Evolutionary conservation across 164 flowering plant genomes (phyloP).

Genomic region (Umbilicus rupestris): DNA sequence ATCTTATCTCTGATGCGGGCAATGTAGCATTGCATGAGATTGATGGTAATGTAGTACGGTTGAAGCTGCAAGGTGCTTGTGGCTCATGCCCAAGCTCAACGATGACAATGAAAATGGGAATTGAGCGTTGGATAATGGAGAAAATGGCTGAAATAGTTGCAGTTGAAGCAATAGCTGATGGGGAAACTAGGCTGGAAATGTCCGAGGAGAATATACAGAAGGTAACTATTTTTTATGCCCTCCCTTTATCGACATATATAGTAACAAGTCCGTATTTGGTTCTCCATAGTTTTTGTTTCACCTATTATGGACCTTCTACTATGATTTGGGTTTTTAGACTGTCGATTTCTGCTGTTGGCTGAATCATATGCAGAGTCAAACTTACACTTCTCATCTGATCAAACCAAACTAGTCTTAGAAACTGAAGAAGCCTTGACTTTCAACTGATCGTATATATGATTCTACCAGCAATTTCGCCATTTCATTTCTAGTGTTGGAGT

Average conservation of each 20-base stretch:
- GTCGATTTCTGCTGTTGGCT: background rate
- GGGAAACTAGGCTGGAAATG: constrained; percentile 85
- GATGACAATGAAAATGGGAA: constrained; percentile 91
- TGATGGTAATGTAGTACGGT: constrained; percentile 80
- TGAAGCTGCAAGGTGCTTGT: constrained; percentile 96
- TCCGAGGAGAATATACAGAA: constrained; percentile 87
- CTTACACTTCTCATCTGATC: background rate
- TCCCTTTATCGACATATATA: background rate
- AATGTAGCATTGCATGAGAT: constrained; percentile 91
- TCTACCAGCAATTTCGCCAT: background rate
- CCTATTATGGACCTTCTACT: background rate
- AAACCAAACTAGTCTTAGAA: too few relatives aligned
- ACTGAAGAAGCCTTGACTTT: background rate
- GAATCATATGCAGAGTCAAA: background rate
- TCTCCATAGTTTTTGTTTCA: background rate
- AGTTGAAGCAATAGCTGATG: constrained; percentile 77
- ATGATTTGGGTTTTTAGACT: background rate
- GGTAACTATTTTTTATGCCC: constrained; percentile 28
- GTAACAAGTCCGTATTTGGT: background rate
- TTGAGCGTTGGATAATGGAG: constrained; percentile 90
- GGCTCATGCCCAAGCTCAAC: constrained; percentile 97
- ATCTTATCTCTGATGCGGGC: constrained; percentile 96
- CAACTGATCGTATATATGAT: background rate
- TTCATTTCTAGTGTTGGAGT: background rate
- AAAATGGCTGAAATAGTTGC: constrained; percentile 88